Base-by-base conservation (phyloP, 768 basidiomycete species). In the Podaxis sp. region DNA sequence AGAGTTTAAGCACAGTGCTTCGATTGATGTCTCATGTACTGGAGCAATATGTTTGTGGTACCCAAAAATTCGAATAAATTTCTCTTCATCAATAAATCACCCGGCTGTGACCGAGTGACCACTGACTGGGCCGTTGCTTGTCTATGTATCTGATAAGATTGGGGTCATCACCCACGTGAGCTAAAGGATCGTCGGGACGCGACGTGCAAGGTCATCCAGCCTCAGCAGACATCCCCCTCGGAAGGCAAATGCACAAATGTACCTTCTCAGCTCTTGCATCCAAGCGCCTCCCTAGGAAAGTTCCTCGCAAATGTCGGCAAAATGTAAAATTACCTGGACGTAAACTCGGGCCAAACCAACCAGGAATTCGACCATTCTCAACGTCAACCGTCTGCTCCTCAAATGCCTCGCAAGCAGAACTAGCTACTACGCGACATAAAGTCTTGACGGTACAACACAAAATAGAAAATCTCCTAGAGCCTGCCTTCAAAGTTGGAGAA, bases 401-500 rank as follows among this genome's bases (percentile, higher is more conserved):
- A 15, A 20, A 40, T 22, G 26, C 57, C 6, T 13, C 41, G 12
- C 57, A 49, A 37, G 40, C 38, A 3, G 40, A 38, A 4, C 30
- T 41, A 24, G 52, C 50, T 20, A 54, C 40, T 2, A 60, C 52
- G 2, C 38, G 52, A 53, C 54, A 71, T 37, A 75, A 78, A 60
- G 71, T 79, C 11, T 75, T 84, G 55, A 81, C 78, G 6, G 66
- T 86, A 11, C 71, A 87, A 37, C 82, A 86, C 68, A 84, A 81
- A 71, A 79, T 80, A 0, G 72, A 72, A 7, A 71, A 77, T 4
- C 66, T 87, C 2, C 62, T 87, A 7, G 84, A 82, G 40, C 77
- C 77, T 33, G 72, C 80, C 17, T 75, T 84, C 40, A 71, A 65
- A n/a, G 62, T 58, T 30, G 63, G 51, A 2, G 65, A 51, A 41